phyloP scores from a whole-genome alignment of 2,329 filamentous ascomycete species.

The Cladobotryum protrusum region DNA sequence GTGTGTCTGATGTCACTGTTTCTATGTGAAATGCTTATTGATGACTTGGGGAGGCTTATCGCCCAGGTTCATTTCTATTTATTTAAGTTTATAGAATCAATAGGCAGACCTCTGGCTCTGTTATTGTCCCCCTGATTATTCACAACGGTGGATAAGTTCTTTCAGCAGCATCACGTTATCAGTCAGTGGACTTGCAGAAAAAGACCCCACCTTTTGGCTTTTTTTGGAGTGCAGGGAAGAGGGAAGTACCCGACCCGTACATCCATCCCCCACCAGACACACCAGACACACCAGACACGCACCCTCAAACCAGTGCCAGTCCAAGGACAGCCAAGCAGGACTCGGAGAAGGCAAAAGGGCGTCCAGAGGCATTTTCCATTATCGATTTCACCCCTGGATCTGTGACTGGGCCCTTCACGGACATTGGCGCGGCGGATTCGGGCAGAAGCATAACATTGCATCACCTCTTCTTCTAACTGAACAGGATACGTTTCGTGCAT shows the following conservation, averaged over 20 bases:
- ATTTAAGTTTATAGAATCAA: too few species aligned
- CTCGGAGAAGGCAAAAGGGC: conserved; percentile 8
- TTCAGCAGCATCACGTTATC: conserved; percentile 10
- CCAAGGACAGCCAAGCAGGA: background rate
- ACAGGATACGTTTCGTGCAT: too few species aligned
- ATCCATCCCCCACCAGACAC: background rate
- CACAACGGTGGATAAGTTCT: too few species aligned
- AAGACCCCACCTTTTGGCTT: conserved; percentile 8
- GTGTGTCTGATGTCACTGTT: too few species aligned
- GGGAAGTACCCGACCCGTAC: background rate
- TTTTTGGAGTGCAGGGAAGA: too few species aligned
- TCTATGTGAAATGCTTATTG: too few species aligned
- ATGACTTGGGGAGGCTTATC: too few species aligned
- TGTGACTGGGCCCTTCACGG: background rate
- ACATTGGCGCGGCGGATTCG: background rate
- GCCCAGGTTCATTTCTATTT: too few species aligned
- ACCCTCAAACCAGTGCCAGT: background rate
- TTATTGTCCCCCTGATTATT: background rate
- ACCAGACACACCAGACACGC: background rate
- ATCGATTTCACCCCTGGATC: background rate
- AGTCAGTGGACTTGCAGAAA: conserved; percentile 1
- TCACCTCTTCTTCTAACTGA: background rate
- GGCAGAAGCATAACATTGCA: background rate
- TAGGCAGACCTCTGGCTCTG: too few species aligned
- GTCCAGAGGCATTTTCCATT: conserved; percentile 8